Base-by-base conservation (phyloP, 208 protist genomes). In the Leishmania amazonensis region DNA sequence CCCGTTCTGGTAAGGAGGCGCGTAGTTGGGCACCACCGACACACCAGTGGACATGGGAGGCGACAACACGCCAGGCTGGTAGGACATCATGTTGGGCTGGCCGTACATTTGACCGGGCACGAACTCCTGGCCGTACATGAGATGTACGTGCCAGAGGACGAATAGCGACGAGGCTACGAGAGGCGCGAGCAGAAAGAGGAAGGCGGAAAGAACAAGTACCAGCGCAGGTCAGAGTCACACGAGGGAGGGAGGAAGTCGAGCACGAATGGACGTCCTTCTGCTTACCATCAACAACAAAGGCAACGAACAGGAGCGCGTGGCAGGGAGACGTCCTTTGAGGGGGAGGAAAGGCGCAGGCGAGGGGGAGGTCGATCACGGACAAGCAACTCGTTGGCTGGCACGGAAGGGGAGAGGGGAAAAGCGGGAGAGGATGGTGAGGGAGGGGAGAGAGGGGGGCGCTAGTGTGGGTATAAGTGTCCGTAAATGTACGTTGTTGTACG, bases 111-210 rank as follows among this genome's bases (percentile, higher is more conserved):
- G 85, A 64, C 88, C 89, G 24, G 89, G 88, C 40, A 88, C 70
- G 81, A 95, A 94, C 49, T 89, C 89, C 78, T 95, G 91, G 60
- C 88, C 87, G 87, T 95, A 97, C 93, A 97, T 97, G 51, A 79
- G 42, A 51, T 24, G 58, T 28, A 47, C 35, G 62, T 62, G 42
- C 47, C 62, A 42, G 58, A 64, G 54, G 49, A 78, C 49, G 45
- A 57, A 47, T 40, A 60, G 51, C 49, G 51, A 62, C 49, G 47
- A 45, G 51, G 51, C 62, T 53, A 51, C 28, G n/a, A 42, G 35
- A 13, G 54, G n/a, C 51, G 60, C 58, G 40, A 64, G 15, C 49
- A 9, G 45, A 45, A 9, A 21, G 54, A 40, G 49, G 51, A 58
- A 9, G 72, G 17, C 31, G 31, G 11, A 60, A 28, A 51, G 38